Base-by-base conservation (phyloP, 257 asterid species). In the Anisodus tanguticus region DNA sequence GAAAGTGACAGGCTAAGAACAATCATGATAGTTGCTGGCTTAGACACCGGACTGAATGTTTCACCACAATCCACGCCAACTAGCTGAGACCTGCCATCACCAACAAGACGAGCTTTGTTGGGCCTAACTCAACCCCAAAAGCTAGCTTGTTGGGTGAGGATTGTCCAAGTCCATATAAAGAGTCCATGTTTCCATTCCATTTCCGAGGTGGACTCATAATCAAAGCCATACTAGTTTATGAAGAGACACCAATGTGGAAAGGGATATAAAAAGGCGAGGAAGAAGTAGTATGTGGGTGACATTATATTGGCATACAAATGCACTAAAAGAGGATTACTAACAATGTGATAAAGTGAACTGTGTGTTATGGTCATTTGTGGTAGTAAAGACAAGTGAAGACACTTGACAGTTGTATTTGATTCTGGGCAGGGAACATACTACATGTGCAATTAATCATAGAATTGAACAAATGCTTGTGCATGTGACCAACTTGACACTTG, bases 361-460 rank as follows among this genome's bases (percentile, higher is more conserved):
- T 80, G 84, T 58, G 74, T 80, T 81, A 85, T 82, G 87, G 86
- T 83, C 87, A 89, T 85, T 89, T 89, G 83, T 84, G 84, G 90
- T 62, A 86, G 82, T 78, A 85, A 89, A 83, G 92, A 90, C 93
- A 89, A 83, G 85, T 35, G 49, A 87, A 72, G 90, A 39, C 60
- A 88, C 39, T 85, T 88, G 95, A 90, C 93, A 91, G 93, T 87
- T 91, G 94, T 91, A 86, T 71, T 78, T 92, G 92, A 87, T 89
- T 84, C 83, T 89, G 88, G 89, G 85, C 74, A 87, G 89, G 97
- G 96, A 92, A 91, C 97, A 92, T 51, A 55, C 64, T 83, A 88
- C 98, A 92, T 93, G 97, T 95, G 97, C 95, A 87, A 89, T 67
- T 66, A 82, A 51, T 92, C 90, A 89, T 92, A 86, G 13, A 76